Conservation (phyloP, 1,139 yeast species). For the Kurtzmaniella quercitrusa region DNA sequence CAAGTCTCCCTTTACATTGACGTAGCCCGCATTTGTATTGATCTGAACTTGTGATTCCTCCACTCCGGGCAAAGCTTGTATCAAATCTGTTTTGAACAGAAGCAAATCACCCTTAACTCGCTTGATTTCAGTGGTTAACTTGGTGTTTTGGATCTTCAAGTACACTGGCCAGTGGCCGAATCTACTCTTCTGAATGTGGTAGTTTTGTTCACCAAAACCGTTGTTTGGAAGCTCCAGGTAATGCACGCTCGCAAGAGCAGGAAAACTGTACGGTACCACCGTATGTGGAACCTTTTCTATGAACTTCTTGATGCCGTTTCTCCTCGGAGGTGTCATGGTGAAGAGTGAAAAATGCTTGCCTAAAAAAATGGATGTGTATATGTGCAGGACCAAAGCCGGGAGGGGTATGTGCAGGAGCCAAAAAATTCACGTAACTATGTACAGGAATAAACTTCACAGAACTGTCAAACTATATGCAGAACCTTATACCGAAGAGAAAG, state of each 20-base stretch:
- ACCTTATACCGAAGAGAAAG: too few species aligned
- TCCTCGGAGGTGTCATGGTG: constrained; percentile 5
- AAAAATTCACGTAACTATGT: too few species aligned
- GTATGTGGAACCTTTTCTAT: constrained; percentile 6
- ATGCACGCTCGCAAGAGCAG: constrained; percentile 24
- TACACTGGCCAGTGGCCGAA: constrained; percentile 71
- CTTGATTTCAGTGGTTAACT: constrained; percentile 58
- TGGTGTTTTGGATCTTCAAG: constrained; percentile 51
- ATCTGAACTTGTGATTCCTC: constrained; percentile 42
- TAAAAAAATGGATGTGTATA: too few species aligned
- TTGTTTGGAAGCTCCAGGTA: constrained; percentile 32
- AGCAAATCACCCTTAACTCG: constrained; percentile 58
- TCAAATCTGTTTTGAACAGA: constrained; percentile 57
- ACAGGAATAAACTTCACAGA: too few species aligned
- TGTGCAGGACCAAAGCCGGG: too few species aligned
- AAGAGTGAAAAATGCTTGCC: neutral
- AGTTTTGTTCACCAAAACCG: constrained; percentile 42
- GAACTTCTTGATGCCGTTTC: constrained; percentile 3
- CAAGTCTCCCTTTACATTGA: constrained; percentile 58
- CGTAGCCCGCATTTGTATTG: constrained; percentile 35
- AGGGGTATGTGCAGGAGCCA: too few species aligned
- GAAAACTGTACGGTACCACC: constrained; percentile 22
- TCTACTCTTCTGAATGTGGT: constrained; percentile 50
- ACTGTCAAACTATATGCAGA: too few species aligned
- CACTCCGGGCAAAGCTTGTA: constrained; percentile 41